phyloP scores from a whole-genome alignment of 352 stramenopile genomes.

The Globisporangium spinosum region DNA sequence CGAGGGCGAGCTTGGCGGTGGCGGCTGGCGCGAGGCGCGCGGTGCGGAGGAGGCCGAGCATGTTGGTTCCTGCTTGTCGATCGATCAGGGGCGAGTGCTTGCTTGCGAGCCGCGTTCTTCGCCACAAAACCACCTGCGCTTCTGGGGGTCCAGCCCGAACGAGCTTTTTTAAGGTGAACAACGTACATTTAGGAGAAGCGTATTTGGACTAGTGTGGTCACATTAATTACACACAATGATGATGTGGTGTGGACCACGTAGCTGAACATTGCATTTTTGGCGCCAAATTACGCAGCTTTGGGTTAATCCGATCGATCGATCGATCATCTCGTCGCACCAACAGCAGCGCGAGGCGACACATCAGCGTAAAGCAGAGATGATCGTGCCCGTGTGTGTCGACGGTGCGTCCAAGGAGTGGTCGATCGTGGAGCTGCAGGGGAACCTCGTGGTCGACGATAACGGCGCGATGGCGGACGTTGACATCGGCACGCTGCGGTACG shows the following conservation, averaged over 20 bases:
- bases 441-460: slow-evolving; percentile 44
- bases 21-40: slow-evolving; percentile 41
- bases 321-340: background rate
- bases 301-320: background rate
- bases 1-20: slow-evolving; percentile 23
- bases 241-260: background rate
- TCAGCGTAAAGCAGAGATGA: slow-evolving; percentile 29
- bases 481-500: slow-evolving; percentile 67
- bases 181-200: background rate
- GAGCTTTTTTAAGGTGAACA: background rate
- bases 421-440: slow-evolving; percentile 79
- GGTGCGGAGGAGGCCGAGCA: slow-evolving; percentile 66
- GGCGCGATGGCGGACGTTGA: slow-evolving; percentile 36
- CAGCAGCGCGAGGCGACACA: too few relatives aligned
- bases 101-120: slow-evolving; percentile 24
- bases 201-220: background rate
- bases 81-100: slow-evolving; percentile 19
- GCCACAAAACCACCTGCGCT: slow-evolving; percentile 29
- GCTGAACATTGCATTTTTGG: background rate
- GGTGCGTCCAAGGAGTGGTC: slow-evolving; percentile 71
- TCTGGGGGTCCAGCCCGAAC: background rate
- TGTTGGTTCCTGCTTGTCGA: slow-evolving; percentile 18
- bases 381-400: slow-evolving; percentile 64
- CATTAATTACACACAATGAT: background rate
- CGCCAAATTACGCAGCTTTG: background rate